Evolutionary conservation across 1,284 basidiomycete genomes (phyloP).

Genomic region (Thecaphora thlaspeos): DNA sequence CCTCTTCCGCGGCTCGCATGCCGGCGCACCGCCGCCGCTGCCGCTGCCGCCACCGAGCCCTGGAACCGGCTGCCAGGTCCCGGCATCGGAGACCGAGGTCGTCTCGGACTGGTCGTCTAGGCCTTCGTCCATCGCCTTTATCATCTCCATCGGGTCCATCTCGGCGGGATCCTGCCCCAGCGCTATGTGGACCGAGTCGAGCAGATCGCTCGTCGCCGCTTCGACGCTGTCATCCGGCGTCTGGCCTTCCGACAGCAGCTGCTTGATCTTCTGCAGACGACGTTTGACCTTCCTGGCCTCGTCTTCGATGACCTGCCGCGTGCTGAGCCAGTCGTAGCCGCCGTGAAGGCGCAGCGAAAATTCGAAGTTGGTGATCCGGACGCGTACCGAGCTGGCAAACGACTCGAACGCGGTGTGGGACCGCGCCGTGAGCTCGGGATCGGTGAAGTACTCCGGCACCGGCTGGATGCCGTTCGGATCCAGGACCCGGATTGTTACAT

Average conservation of each 20-base stretch:
- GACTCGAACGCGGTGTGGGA: neutral
- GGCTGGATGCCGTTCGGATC: slow-evolving; percentile 63
- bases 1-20: too few relatives aligned
- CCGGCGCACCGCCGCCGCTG: neutral
- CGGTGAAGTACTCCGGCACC: slow-evolving; percentile 33
- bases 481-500: slow-evolving; percentile 81
- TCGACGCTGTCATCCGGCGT: slow-evolving; percentile 78
- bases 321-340: slow-evolving; percentile 85
- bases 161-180: slow-evolving; percentile 27
- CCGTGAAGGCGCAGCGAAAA: slow-evolving; percentile 35
- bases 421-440: slow-evolving; percentile 18
- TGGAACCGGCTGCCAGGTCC: slow-evolving; percentile 43
- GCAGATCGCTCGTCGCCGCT: slow-evolving; percentile 74
- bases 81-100: slow-evolving; percentile 21
- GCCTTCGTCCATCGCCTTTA: slow-evolving; percentile 83
- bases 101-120: slow-evolving; percentile 65
- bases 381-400: slow-evolving; percentile 21
- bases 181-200: slow-evolving; percentile 78
- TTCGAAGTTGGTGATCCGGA: slow-evolving; percentile 34
- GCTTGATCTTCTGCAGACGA: slow-evolving; percentile 83
- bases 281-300: slow-evolving; percentile 83
- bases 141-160: slow-evolving; percentile 62
- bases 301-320: slow-evolving; percentile 80
- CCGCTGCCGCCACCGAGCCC: neutral
- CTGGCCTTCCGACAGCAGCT: slow-evolving; percentile 90